These are phyloP conservation scores for Erysiphe pisi DNA, from an alignment of 2,329 filamentous ascomycete species.

Conservation along the genomic window DNA sequence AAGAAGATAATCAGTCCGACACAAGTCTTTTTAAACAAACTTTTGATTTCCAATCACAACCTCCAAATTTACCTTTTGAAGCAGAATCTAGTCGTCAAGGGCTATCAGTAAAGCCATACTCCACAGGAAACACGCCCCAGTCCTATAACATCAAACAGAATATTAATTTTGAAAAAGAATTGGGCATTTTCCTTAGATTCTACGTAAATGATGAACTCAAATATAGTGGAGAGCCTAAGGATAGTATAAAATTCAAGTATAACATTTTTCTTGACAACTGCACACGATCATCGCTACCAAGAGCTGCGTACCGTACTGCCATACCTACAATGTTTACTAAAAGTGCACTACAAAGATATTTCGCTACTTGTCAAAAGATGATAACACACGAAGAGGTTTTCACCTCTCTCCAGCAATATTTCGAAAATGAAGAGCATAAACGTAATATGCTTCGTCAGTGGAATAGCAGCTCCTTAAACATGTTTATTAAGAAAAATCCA, in stretches of 20 bases:
- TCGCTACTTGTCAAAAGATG: neutral
- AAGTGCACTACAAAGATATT: neutral
- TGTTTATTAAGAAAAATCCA: neutral
- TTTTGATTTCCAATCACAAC: no score
- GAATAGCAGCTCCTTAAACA: neutral
- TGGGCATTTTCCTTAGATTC: no score
- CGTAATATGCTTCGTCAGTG: neutral
- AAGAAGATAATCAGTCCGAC: no score
- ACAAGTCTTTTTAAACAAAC: no score
- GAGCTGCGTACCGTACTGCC: neutral
- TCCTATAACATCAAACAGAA: no score
- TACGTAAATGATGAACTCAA: neutral
- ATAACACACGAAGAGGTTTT: neutral
- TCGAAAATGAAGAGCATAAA: neutral
- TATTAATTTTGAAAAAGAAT: no score
- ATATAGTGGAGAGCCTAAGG: neutral
- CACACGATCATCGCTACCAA: neutral
- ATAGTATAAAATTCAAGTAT: conserved; percentile 1
- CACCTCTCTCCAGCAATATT: neutral
- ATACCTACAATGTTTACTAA: neutral
- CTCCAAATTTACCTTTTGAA: no score
- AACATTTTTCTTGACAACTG: neutral
- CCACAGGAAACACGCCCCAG: no score
- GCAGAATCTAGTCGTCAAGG: no score
- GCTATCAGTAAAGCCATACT: no score